A percentile compares a stretch with the other conserved stretches of the same genome.
Conservation (phyloP, 2,329 filamentous ascomycete genomes). For the Sporothrix globosa region DNA sequence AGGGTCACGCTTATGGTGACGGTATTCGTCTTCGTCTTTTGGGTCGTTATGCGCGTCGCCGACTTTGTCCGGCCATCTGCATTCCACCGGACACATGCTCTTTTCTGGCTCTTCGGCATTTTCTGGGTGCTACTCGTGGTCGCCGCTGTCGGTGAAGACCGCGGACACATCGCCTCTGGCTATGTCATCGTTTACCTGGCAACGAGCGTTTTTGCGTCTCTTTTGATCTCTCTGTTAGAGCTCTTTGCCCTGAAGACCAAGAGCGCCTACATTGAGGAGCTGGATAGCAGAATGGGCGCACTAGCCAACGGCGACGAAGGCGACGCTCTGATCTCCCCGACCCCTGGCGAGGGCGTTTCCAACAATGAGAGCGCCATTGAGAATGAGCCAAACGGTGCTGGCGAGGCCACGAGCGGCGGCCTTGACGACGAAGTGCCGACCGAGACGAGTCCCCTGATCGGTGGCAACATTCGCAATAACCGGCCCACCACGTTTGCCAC, state of each 20-base stretch:
- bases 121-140: conserved; percentile 74
- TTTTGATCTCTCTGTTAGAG: conserved; percentile 77
- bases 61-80: conserved; percentile 83
- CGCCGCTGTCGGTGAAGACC: conserved; percentile 75
- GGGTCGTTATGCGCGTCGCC: conserved; percentile 79
- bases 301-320: conserved; percentile 36
- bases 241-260: conserved; percentile 76
- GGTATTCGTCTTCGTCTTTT: conserved; percentile 77
- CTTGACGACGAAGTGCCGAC: conserved; percentile 49
- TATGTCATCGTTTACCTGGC: conserved; percentile 85
- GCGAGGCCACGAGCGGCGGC: conserved; percentile 43
- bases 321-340: conserved; percentile 48
- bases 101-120: conserved; percentile 81
- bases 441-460: conserved; percentile 58
- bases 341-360: conserved; percentile 44
- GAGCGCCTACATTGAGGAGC: conserved; percentile 65
- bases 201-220: conserved; percentile 71
- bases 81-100: conserved; percentile 76
- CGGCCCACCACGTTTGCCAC: conserved; percentile 57
- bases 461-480: conserved; percentile 36
- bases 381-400: conserved; percentile 32
- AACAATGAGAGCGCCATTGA: conserved; percentile 39
- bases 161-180: conserved; percentile 70
- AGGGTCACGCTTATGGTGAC: conserved; percentile 83
- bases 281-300: conserved; percentile 43